A percentile compares a stretch with the other conserved stretches of the same genome.
These are phyloP conservation scores for Flaveria brownii DNA, from an alignment of 129 eudicot genomes.

Conservation along the genomic window DNA sequence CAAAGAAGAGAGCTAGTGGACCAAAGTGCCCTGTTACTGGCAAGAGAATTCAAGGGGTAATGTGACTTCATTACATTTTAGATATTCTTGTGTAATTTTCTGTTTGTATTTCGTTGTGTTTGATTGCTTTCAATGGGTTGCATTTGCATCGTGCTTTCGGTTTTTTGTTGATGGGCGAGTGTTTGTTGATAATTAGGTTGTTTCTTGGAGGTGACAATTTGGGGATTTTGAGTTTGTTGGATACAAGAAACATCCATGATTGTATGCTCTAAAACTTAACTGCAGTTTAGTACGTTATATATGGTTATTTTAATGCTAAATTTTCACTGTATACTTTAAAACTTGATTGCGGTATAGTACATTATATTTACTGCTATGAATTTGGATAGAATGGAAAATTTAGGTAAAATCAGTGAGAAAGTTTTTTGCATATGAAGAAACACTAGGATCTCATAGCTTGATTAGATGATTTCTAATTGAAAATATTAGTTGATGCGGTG, in stretches of 20 bases:
- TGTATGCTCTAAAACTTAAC: too few species aligned
- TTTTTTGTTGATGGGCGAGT: too few species aligned
- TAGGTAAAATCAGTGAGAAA: not conserved
- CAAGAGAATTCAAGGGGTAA: constrained; percentile 71
- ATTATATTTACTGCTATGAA: not conserved
- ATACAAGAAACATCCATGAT: too few species aligned
- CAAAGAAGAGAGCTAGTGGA: constrained; percentile 66
- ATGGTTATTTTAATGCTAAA: too few species aligned
- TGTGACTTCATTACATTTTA: not conserved
- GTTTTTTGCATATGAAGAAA: not conserved
- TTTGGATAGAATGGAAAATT: not conserved
- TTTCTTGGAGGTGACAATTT: not conserved
- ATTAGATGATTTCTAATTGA: not conserved
- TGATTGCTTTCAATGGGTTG: not conserved
- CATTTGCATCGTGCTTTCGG: not conserved
- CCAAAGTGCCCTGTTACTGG: constrained; percentile 70
- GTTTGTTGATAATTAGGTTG: too few species aligned
- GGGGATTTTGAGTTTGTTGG: too few species aligned
- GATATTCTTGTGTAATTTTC: not conserved
- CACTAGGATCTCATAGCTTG: not conserved
- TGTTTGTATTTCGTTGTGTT: not conserved
- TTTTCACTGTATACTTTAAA: too few species aligned
- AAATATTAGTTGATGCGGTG: not conserved
- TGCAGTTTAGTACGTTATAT: too few species aligned
- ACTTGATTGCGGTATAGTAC: too few species aligned